Base-by-base conservation (phyloP, 129 eudicot species). In the Flaveria brownii region DNA sequence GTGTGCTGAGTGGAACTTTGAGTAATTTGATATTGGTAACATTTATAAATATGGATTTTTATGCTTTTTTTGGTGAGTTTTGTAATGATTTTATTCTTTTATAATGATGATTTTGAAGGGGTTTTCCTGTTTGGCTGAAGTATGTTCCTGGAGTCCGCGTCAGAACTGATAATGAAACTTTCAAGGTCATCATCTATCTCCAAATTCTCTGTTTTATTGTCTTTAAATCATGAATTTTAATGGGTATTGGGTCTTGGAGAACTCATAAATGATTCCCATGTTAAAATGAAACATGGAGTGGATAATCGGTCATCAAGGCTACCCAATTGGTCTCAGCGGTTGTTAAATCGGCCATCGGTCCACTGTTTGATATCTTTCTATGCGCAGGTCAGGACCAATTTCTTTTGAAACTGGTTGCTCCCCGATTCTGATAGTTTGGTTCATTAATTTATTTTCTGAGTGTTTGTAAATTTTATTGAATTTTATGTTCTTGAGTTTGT, bases 1-100 rank as follows among this genome's bases (percentile, higher is more conserved):
- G 74, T 94, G 98, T 82, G 98, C 91, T 71, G 98, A 94, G 82
- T 91, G 98, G 98, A 93, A 94, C 52, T 94, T 91, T 77, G 98
- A 97, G 98, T 93, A 87, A 9, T 13, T 33, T 77, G 18, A 26
- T 28, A 5, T 17, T 28, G 5, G 5, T 11, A 43, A 10, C 2
- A 54, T 1, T 42, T 16, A 8, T n/a, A 3, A 43, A 65, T 33
- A 36, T 47, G 51, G 5, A 46, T n/a, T 43, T 61, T 18, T 70
- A 23, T 6, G 25, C 5, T 11, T 0, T 14, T 55, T 57, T 77
- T 77, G 25, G 11, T 49, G 23, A 25, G 60, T 43, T 30, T 26
- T 15, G 4, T 72, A 39, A 28, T n/a, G 13, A 26, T 26, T 26
- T 1, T 26, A 26, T 26, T 26, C 68, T 43, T 67, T 54, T 2